Evolutionary conservation across 2,329 filamentous ascomycete species (phyloP).

Genomic region (Fusarium sp.): DNA sequence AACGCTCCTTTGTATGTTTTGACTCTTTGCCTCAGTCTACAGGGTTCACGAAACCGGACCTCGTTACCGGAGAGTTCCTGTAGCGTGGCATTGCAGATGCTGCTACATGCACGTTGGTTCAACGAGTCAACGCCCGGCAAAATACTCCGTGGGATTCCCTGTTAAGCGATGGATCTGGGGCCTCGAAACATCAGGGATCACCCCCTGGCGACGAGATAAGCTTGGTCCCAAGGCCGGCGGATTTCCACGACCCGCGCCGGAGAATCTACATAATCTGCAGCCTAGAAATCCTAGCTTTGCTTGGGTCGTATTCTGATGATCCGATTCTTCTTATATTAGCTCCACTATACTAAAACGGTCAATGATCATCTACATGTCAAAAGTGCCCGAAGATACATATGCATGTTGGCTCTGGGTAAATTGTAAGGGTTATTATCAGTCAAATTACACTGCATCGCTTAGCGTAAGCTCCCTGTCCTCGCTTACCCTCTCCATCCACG

Average conservation of each 20-base stretch:
- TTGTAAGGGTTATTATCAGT: background rate
- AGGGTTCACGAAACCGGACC: background rate
- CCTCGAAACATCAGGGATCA: background rate
- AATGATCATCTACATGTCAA: background rate
- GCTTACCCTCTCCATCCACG: constrained; percentile 8
- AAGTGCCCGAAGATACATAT: background rate
- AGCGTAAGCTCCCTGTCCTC: constrained; percentile 15
- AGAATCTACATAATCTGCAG: background rate
- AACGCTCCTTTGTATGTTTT: background rate
- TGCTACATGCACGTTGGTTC: background rate
- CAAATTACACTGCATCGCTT: constrained; percentile 12
- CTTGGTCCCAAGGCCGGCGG: background rate
- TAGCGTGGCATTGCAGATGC: background rate
- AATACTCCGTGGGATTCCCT: background rate
- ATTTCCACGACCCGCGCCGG: background rate
- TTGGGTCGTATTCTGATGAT: background rate
- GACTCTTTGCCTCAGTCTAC: background rate
- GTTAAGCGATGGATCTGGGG: constrained; percentile 3
- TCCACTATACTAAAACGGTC: background rate
- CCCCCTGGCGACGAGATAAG: background rate
- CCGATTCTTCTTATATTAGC: background rate
- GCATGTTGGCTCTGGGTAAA: background rate
- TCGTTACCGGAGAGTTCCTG: background rate
- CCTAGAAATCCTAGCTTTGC: no score
- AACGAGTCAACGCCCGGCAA: background rate